These are phyloP conservation scores for Fomitopsis pinicola DNA, from an alignment of 1,284 basidiomycete genomes.

Conservation along the genomic window DNA sequence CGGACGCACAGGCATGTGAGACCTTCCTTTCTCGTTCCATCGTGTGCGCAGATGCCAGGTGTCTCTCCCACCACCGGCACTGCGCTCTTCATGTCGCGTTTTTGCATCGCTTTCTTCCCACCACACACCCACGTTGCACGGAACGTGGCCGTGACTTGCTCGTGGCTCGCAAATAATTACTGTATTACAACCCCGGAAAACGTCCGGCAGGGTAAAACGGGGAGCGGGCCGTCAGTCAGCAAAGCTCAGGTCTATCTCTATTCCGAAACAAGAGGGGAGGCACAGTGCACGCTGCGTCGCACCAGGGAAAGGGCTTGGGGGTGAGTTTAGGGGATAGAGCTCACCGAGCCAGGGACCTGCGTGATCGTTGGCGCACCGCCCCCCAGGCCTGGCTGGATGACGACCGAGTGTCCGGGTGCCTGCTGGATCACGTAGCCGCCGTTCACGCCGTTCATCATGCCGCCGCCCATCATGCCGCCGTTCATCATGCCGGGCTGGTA, in stretches of 20 bases:
- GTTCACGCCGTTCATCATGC: slow-evolving; percentile 10
- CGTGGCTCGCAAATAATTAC: not conserved
- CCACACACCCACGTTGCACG: not conserved
- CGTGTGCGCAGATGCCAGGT: not conserved
- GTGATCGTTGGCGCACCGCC: slow-evolving; percentile 59
- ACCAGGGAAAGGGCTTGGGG: not conserved
- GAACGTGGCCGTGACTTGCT: not conserved
- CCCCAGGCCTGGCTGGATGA: slow-evolving; percentile 63
- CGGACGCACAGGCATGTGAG: not conserved
- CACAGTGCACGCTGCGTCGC: not conserved
- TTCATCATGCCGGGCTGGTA: slow-evolving; percentile 4
- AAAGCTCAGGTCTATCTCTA: not conserved
- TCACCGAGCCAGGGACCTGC: slow-evolving; percentile 48
- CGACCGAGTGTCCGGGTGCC: slow-evolving; percentile 58
- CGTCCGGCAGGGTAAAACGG: not conserved
- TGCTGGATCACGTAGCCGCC: slow-evolving; percentile 38
- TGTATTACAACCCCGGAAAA: not conserved
- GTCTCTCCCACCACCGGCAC: not conserved
- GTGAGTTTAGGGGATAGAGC: slow-evolving; percentile 11
- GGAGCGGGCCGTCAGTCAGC: not conserved
- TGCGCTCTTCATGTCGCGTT: not conserved
- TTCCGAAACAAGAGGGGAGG: not conserved
- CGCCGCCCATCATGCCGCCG: slow-evolving; percentile 14
- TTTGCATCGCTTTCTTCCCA: not conserved
- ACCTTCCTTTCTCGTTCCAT: not conserved